A percentile compares a stretch with the other conserved stretches of the same genome.
Evolutionary conservation across 2,329 filamentous ascomycete species (phyloP).

Genomic region (Botrytis squamosa): DNA sequence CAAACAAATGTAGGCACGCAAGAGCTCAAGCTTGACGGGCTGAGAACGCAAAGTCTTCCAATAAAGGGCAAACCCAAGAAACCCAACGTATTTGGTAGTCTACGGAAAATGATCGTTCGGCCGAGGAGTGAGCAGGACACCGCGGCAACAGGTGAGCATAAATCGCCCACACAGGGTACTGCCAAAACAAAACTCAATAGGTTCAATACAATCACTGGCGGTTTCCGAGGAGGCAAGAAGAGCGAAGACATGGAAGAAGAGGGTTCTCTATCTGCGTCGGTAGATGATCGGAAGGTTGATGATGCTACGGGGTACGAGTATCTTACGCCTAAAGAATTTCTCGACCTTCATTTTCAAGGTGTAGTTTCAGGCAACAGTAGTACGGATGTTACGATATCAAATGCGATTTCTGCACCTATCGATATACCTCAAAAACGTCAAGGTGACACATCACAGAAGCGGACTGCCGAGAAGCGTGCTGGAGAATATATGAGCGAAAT

Average conservation of each 20-base stretch:
- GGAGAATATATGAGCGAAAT: neutral
- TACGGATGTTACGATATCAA: neutral
- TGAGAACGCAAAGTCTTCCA: neutral
- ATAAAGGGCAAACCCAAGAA: neutral
- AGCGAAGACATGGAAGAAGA: neutral
- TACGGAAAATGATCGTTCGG: slow-evolving; percentile 5
- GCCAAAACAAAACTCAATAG: neutral
- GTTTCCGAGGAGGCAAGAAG: neutral
- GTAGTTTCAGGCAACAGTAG: neutral
- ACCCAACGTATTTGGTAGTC: neutral
- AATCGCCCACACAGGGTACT: neutral
- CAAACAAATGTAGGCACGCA: too few species aligned
- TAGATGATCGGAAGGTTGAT: slow-evolving; percentile 2
- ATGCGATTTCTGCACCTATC: neutral
- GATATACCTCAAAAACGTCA: neutral
- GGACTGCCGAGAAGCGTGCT: neutral
- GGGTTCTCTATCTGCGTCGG: neutral
- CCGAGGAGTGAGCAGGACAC: slow-evolving; percentile 16
- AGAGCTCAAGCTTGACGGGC: neutral
- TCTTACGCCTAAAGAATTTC: neutral
- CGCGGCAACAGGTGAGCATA: neutral
- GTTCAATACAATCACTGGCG: neutral
- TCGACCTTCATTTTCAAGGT: neutral
- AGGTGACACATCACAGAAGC: neutral
- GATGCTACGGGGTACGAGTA: neutral